Evolutionary conservation across 2,329 filamentous ascomycete genomes (phyloP), one percentile per base, ranked within the genome.

Genomic region (Sclerotinia borealis): DNA sequence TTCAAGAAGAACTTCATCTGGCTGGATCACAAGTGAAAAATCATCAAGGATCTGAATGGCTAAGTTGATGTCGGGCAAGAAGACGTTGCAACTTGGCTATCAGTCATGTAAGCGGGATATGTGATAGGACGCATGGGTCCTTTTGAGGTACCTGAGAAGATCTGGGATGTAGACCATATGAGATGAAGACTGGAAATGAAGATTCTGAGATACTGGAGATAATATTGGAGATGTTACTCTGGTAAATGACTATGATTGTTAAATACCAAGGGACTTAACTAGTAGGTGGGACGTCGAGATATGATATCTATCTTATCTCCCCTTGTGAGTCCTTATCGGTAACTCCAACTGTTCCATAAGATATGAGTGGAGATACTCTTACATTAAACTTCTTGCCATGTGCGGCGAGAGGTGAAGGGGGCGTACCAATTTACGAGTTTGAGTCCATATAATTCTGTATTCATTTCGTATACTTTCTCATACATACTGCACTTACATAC

Each of bases 71-170:
- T 56, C 41, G 17, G 59, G 43, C 41, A 62, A 19, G 31, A 43
- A 43, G 54, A 56, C 39, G 39, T 50, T 41, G 49, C 59, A 62
- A 43, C 50, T 62, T 62, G 59, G 37, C 49, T 37, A 31, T 62
- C 29, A 43, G 48, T 50, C 50, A 62, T 56, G 59, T 56, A 48
- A 62, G 59, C 59, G 59, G 39, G 31, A 37, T 22, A 36, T 34
- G 25, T 29, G 27, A 31, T 31, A 37, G 37, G 36, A 56, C 34
- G 27, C 34, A 59, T 59, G 3, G 22, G 27, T 49, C 54, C 27
- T 43, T 31, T 31, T 59, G 29, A 59, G 29, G 29, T 17, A 8
- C 36, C 7, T 41, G 37, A 22, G n/a, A 22, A 7, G 15, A 45
- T 36, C 19, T n/a, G 22, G 19, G n/a, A 37, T 31, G 19, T 3